phyloP scores from a whole-genome alignment of 1,284 basidiomycete species.

The Puccinia horiana region DNA sequence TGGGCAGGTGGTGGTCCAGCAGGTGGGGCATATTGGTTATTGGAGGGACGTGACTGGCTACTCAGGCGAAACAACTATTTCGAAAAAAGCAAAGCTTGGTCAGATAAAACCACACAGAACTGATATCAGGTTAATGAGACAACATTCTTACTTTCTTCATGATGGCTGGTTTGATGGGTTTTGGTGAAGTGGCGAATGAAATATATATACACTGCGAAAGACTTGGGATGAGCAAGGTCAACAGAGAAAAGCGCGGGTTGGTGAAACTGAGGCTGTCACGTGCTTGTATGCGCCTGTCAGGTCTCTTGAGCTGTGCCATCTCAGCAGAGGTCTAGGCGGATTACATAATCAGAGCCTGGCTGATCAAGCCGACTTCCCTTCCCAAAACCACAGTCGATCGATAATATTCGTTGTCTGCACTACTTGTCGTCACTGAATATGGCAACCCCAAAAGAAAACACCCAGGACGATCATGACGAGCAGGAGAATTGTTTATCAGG shows the following conservation, averaged over 20 bases:
- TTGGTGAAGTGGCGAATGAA: neutral
- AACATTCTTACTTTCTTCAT: neutral
- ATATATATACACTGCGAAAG: neutral
- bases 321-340: neutral
- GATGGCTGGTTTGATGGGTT: neutral
- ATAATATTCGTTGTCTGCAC: no score
- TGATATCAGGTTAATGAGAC: neutral
- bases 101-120: neutral
- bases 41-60: neutral
- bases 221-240: neutral
- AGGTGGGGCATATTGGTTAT: slow-evolving; percentile 13
- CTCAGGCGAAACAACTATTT: slow-evolving; percentile 3
- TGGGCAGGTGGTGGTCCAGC: slow-evolving; percentile 25
- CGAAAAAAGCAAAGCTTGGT: neutral
- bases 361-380: no score
- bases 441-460: no score
- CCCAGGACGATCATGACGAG: no score
- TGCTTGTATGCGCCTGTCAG: slow-evolving; percentile 6
- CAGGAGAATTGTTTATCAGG: neutral
- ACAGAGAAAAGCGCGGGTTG: neutral
- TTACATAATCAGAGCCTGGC: neutral
- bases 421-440: no score
- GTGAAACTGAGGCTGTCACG: neutral
- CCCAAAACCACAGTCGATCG: no score
- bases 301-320: neutral